Evolutionary conservation across 768 basidiomycete genomes (phyloP), one percentile per base, ranked within the genome.

Genomic region (Boletus reticulatus): DNA sequence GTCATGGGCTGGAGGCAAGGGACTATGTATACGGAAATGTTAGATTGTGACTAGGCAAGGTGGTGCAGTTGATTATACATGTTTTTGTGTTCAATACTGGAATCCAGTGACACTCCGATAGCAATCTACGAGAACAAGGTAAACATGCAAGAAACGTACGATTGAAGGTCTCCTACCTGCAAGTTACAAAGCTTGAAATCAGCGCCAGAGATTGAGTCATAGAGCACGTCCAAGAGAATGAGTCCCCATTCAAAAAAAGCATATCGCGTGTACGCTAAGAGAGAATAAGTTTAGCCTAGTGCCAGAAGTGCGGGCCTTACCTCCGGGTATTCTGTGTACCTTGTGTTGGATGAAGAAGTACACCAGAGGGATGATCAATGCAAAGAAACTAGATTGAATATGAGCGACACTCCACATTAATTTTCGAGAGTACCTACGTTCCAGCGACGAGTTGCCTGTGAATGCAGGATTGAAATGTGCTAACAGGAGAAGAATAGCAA

Each of bases 261-360:
- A 64, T 94, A 96, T 42, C 74, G 74, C 4, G 91, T 94, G 72
- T 96, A 96, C 12, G 94, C 93, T 92, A 62, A 52, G 37, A 49
- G 41, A 47, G 8, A 34, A 29, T 59, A 20, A 56, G 55, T n/a
- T 34, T 22, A 12, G 31, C 11, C 32, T 20, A 42, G 32, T 43
- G 41, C 14, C 7, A 19, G 43, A 16, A 41, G 41, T 16, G 38
- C 29, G n/a, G 45, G 34, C 59, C 79, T 45, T 53, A 89, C 91
- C 89, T 67, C 93, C 92, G 1, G 92, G 88, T 61, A 92, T 75
- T 36, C 77, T 75, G 55, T 92, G 75, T 6, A 91, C 84, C 64
- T 93, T 92, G 72, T 96, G 94, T 63, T 88, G 88, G 22, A 94
- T 75, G 70, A 89, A 96, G 65, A 88, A 90, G 70, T 91, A 92